These are phyloP conservation scores for Ascocoryne sarcoides DNA, from an alignment of 2,329 filamentous ascomycete species.

Conservation along the genomic window DNA sequence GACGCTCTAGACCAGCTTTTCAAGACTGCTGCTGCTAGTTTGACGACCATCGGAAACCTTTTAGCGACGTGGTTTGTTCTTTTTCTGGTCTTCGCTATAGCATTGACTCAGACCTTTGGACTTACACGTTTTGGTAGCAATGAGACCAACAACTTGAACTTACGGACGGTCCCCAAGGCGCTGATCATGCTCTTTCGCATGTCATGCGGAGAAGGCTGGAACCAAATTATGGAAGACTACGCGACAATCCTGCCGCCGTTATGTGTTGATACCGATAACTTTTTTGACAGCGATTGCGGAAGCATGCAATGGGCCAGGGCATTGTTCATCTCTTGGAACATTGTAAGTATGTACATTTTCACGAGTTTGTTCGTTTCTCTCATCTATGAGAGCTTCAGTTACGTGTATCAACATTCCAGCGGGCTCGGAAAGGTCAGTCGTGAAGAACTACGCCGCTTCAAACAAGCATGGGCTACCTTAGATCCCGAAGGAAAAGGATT, in stretches of 20 bases:
- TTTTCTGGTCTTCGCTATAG: conserved; percentile 93
- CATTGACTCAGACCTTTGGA: conserved; percentile 90
- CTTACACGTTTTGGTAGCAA: conserved; percentile 75
- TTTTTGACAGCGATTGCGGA: conserved; percentile 87
- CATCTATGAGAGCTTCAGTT: conserved; percentile 99
- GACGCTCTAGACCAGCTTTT: conserved; percentile 96
- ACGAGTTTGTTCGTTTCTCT: conserved; percentile 96
- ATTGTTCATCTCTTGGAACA: conserved; percentile 95
- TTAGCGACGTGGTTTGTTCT: conserved; percentile 96
- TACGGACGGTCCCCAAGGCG: conserved; percentile 87
- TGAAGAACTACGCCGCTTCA: conserved; percentile 92
- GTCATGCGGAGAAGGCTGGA: conserved; percentile 95
- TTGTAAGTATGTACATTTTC: conserved; percentile 99
- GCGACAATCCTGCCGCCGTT: conserved; percentile 70
- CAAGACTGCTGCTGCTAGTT: conserved; percentile 92
- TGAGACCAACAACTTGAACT: conserved; percentile 75
- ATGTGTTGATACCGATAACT: conserved; percentile 63
- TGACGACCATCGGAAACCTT: conserved; percentile 83
- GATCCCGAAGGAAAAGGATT: conserved; percentile 87
- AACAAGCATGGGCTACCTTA: conserved; percentile 94
- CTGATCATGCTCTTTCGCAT: conserved; percentile 88
- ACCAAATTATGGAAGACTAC: conserved; percentile 92
- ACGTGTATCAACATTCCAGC: conserved; percentile 94
- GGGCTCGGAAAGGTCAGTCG: conserved; percentile 84
- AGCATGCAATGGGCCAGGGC: conserved; percentile 80